Evolutionary conservation across 495 filamentous ascomycete species (phyloP).

Genomic region (Penicillium diatomitis): DNA sequence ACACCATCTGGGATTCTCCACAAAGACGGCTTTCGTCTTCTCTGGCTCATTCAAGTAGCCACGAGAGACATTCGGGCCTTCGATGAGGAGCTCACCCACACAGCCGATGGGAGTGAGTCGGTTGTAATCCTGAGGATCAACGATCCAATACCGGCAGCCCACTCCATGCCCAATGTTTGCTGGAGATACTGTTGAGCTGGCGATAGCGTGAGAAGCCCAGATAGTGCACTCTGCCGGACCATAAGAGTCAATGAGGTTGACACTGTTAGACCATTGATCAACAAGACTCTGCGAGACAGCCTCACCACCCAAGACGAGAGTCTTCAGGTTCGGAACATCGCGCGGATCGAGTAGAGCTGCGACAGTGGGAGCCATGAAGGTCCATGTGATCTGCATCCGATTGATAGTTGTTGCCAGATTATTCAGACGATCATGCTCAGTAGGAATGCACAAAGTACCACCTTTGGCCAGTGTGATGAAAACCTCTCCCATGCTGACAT

Average conservation of each 20-base stretch:
- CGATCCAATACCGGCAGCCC: not conserved
- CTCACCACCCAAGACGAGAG: conserved; percentile 17
- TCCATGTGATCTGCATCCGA: conserved; percentile 8
- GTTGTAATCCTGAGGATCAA: conserved; percentile 5
- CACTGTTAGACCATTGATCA: conserved; percentile 7
- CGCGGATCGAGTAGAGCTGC: conserved; percentile 20
- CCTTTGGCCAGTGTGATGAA: conserved; percentile 47
- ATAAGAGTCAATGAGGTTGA: conserved; percentile 21
- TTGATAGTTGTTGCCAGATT: conserved; percentile 13
- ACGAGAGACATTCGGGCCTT: conserved; percentile 30
- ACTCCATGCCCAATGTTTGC: conserved; percentile 7
- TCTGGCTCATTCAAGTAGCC: conserved; percentile 31
- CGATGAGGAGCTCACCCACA: conserved; percentile 37
- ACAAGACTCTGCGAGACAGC: conserved; percentile 4
- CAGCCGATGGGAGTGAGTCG: conserved; percentile 30
- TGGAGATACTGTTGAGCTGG: conserved; percentile 17
- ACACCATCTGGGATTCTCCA: conserved; percentile 5
- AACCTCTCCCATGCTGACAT: conserved; percentile 42
- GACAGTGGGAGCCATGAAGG: conserved; percentile 21
- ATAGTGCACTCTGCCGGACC: conserved; percentile 31
- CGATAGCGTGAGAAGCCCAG: conserved; percentile 1
- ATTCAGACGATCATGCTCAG: conserved; percentile 18
- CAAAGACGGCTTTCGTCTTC: conserved; percentile 25
- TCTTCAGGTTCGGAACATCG: conserved; percentile 21
- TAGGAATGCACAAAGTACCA: conserved; percentile 38